These are phyloP conservation scores for Pseudonitzschia delicatissima DNA, from an alignment of 108 stramenopile genomes.

Conservation along the genomic window DNA sequence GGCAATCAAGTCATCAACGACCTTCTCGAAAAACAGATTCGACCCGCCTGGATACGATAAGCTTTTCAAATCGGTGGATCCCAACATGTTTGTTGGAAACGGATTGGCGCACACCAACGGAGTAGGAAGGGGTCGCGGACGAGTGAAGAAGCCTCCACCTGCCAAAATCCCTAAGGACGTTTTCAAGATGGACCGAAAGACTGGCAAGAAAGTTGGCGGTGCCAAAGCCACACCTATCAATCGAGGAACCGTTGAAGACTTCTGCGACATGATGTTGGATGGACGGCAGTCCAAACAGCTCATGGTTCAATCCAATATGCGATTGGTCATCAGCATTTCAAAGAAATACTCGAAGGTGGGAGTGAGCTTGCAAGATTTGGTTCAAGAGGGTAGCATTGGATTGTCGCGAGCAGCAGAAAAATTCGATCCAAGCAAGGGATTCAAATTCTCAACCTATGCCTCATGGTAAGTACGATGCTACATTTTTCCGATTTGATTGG, in stretches of 20 bases:
- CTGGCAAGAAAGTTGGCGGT: conserved; percentile 19
- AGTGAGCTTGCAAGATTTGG: conserved; percentile 76
- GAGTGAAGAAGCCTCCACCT: conserved; percentile 69
- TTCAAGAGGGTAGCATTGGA: conserved; percentile 89
- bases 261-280: conserved; percentile 73
- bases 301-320: conserved; percentile 93
- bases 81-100: conserved; percentile 82
- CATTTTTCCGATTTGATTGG: background rate
- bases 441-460: conserved; percentile 91
- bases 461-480: conserved; percentile 58
- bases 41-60: conserved; percentile 56
- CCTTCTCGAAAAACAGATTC: conserved; percentile 46
- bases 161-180: conserved; percentile 43
- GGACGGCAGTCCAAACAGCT: conserved; percentile 79
- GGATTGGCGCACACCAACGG: conserved; percentile 64
- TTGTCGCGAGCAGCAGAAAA: conserved; percentile 84
- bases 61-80: conserved; percentile 58
- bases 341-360: conserved; percentile 85
- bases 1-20: conserved; percentile 29
- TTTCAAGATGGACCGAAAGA: conserved; percentile 41
- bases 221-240: conserved; percentile 51
- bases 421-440: conserved; percentile 85
- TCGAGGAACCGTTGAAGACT: conserved; percentile 61
- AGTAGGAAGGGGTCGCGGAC: conserved; percentile 72
- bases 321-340: conserved; percentile 91